Percentiles rank a stretch among this genome's conserved stretches.
Evolutionary conservation across 106 monocot genomes (phyloP).

Genomic region (Triglochin maritima): DNA sequence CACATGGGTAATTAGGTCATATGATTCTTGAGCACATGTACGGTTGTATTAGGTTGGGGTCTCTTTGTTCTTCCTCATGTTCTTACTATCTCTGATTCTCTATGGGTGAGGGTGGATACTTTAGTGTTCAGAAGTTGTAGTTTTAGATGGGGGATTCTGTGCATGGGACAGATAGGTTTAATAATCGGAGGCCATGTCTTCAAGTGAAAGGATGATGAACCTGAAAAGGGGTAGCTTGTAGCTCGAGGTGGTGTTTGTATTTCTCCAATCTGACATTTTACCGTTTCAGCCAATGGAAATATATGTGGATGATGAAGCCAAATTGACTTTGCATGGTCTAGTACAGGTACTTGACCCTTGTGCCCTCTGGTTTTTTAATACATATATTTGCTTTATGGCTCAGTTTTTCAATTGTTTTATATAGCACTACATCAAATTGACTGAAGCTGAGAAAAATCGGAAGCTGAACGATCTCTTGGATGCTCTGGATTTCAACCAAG

Average conservation of each 20-base stretch:
- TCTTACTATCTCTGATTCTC: too few species aligned
- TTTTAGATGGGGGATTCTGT: too few species aligned
- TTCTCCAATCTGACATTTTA: conserved; percentile 48
- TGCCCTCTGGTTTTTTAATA: not conserved
- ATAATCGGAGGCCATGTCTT: too few species aligned
- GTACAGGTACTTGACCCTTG: conserved; percentile 58
- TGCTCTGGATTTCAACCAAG: conserved; percentile 98
- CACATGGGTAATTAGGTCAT: too few species aligned
- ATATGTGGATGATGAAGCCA: conserved; percentile 98
- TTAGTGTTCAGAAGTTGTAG: too few species aligned
- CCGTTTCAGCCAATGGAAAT: conserved; percentile 99
- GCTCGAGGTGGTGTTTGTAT: conserved; percentile 22
- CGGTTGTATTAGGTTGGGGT: too few species aligned
- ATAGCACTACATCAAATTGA: conserved; percentile 98
- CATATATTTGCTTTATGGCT: not conserved
- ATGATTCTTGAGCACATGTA: too few species aligned
- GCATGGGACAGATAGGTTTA: too few species aligned
- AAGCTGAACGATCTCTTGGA: conserved; percentile 98
- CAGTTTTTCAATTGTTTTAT: not conserved
- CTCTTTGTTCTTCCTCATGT: too few species aligned
- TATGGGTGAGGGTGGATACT: too few species aligned
- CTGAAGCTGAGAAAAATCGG: conserved; percentile 88
- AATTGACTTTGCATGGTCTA: conserved; percentile 88
- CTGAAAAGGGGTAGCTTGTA: conserved; percentile 14
- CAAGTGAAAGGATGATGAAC: too few species aligned